These are phyloP conservation scores for Rhodotorula sp. DNA, from an alignment of 1,284 basidiomycete genomes.

Conservation along the genomic window DNA sequence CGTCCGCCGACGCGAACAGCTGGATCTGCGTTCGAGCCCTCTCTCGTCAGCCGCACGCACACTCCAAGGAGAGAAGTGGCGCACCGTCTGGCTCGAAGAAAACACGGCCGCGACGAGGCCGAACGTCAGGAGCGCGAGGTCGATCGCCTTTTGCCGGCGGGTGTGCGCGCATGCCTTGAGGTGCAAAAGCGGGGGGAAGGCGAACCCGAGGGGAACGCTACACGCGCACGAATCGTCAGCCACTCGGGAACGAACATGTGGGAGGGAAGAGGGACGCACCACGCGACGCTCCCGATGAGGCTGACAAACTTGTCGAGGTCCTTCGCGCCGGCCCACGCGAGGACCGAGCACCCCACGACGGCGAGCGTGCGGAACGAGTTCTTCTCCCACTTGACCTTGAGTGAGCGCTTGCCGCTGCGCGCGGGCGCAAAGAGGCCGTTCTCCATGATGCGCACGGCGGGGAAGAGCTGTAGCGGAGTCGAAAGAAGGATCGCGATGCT, in stretches of 20 bases:
- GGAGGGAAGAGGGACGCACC: constrained; percentile 61
- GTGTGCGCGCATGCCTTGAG: constrained; percentile 80
- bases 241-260: constrained; percentile 44
- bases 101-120: constrained; percentile 80
- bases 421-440: constrained; percentile 78
- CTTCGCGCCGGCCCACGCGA: constrained; percentile 81
- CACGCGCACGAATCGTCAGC: constrained; percentile 62
- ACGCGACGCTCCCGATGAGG: constrained; percentile 90
- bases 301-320: constrained; percentile 95
- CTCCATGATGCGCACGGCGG: constrained; percentile 94
- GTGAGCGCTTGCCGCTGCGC: constrained; percentile 71
- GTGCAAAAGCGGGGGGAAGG: constrained; percentile 77
- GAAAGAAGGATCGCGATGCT: constrained; percentile 92
- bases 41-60: neutral
- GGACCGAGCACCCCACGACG: constrained; percentile 71
- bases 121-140: constrained; percentile 78
- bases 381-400: constrained; percentile 74
- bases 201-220: constrained; percentile 15
- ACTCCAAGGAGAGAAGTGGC: constrained; percentile 38
- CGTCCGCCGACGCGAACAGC: constrained; percentile 14
- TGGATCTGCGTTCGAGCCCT: constrained; percentile 7
- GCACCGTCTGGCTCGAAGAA: constrained; percentile 77
- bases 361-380: constrained; percentile 80
- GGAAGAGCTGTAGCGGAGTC: constrained; percentile 94
- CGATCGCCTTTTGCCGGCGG: constrained; percentile 66